Conservation (phyloP, 176 grass and related monocot species). For the Pontederia crassipes region DNA sequence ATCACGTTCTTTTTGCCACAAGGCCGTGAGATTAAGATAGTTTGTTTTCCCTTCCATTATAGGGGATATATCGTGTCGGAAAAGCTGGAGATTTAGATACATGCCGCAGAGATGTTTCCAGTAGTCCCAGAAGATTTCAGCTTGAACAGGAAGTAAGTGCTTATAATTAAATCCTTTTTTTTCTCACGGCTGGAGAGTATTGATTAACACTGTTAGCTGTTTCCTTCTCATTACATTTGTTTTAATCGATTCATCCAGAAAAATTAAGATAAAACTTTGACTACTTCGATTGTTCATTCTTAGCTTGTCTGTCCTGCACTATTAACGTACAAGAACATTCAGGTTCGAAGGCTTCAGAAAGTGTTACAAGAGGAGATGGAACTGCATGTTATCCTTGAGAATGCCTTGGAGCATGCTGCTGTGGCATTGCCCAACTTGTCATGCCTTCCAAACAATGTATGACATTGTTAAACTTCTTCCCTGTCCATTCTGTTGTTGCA, state of each 20-base stretch:
- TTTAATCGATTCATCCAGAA: too few species aligned
- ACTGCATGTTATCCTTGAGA: conserved; percentile 64
- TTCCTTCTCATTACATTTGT: not conserved
- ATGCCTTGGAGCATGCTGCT: conserved; percentile 62
- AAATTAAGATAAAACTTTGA: not conserved
- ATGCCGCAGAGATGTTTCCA: conserved; percentile 11
- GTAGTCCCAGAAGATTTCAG: conserved; percentile 32
- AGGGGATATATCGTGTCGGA: conserved; percentile 5
- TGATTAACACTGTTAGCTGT: not conserved
- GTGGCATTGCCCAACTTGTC: conserved; percentile 66
- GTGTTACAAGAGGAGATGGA: conserved; percentile 67
- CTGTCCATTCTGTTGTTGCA: too few species aligned
- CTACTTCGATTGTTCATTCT: not conserved
- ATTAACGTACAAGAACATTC: not conserved
- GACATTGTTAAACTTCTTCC: not conserved
- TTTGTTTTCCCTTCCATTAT: not conserved
- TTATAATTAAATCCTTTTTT: not conserved
- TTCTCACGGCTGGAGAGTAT: not conserved
- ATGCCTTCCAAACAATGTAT: conserved; percentile 65
- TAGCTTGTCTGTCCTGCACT: not conserved
- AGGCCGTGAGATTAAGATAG: not conserved
- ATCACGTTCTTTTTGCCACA: not conserved
- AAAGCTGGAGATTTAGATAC: conserved; percentile 15
- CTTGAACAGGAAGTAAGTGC: conserved; percentile 76
- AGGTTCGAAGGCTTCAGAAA: conserved; percentile 61